Conservation (phyloP, 208 protist species). For the Acanthamoeba healyi region DNA sequence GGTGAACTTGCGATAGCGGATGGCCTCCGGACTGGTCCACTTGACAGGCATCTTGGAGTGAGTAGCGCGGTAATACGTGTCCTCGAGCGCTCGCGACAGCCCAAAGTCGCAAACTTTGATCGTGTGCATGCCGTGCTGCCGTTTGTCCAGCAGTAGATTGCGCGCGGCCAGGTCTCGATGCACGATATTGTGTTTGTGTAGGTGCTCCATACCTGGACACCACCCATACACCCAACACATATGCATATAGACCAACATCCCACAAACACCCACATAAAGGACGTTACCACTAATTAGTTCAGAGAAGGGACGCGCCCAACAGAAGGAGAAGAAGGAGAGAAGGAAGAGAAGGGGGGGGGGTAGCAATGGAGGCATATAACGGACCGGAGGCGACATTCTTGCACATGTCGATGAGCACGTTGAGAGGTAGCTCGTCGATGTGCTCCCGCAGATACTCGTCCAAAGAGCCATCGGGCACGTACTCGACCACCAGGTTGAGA, state of each 20-base stretch:
- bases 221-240: no score
- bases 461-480: conserved; percentile 44
- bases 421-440: background rate
- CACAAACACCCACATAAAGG: background rate
- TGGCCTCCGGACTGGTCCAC: conserved; percentile 20
- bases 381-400: background rate
- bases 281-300: background rate
- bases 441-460: conserved; percentile 51
- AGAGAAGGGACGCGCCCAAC: no score
- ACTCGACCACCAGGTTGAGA: conserved; percentile 1
- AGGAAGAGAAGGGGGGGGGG: background rate
- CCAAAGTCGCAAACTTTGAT: conserved; percentile 75
- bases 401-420: conserved; percentile 7
- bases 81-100: background rate
- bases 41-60: background rate
- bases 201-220: conserved; percentile 47
- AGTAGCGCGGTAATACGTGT: background rate
- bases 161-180: conserved; percentile 66
- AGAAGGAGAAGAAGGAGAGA: no score
- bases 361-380: background rate
- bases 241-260: no score
- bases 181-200: conserved; percentile 11
- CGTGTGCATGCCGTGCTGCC: background rate
- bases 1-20: background rate
- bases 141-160: conserved; percentile 57